phyloP scores from a whole-genome alignment of 2,329 filamentous ascomycete species.

The Westerdykella sp. region DNA sequence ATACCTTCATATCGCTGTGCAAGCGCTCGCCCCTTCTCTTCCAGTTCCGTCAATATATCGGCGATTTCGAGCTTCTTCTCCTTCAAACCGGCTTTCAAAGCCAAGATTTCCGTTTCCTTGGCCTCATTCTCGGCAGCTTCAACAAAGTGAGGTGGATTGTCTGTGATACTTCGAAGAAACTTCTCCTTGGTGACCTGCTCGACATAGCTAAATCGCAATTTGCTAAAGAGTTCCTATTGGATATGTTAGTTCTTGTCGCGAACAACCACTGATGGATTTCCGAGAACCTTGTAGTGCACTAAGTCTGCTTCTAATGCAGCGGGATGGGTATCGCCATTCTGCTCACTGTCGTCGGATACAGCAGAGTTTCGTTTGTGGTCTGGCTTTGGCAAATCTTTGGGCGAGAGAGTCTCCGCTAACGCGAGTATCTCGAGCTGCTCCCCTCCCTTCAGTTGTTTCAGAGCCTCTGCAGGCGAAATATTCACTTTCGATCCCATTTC shows the following conservation, averaged over 20 bases:
- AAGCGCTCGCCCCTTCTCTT: constrained; percentile 56
- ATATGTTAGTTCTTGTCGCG: constrained; percentile 3
- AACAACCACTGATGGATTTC: not conserved
- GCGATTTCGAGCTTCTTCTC: constrained; percentile 73
- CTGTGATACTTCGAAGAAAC: constrained; percentile 87
- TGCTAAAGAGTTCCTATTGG: constrained; percentile 80
- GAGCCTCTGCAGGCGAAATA: constrained; percentile 19
- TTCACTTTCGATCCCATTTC: constrained; percentile 24
- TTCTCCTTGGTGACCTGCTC: constrained; percentile 99
- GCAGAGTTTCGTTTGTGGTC: constrained; percentile 44
- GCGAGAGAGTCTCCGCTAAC: constrained; percentile 67
- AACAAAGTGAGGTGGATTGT: constrained; percentile 81
- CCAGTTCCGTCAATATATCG: constrained; percentile 65
- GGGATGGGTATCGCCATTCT: constrained; percentile 59
- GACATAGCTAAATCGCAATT: constrained; percentile 93
- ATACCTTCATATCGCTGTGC: constrained; percentile 52
- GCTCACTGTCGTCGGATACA: constrained; percentile 62
- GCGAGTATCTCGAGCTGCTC: constrained; percentile 65
- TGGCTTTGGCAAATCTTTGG: constrained; percentile 40
- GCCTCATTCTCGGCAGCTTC: constrained; percentile 67
- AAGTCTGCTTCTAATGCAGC: constrained; percentile 76
- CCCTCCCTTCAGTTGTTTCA: constrained; percentile 53
- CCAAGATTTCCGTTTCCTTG: constrained; percentile 53
- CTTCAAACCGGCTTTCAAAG: constrained; percentile 70
- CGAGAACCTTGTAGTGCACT: constrained; percentile 67